Base-by-base conservation (phyloP, 75 land plant species). In the Sequoiadendron giganteum region DNA sequence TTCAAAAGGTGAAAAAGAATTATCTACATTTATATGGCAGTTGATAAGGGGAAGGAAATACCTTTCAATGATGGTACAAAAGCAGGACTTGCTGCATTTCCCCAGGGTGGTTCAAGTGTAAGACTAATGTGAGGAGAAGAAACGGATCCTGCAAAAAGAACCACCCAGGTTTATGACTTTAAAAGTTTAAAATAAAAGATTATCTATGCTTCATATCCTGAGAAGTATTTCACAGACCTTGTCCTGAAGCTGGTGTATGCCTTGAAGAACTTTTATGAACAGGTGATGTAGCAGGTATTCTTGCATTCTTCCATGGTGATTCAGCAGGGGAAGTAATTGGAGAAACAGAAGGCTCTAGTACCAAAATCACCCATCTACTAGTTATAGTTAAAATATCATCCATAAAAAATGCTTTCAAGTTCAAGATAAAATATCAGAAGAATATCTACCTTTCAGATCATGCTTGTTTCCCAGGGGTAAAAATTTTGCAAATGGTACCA, bases 141-240 rank as follows among this genome's bases (percentile, higher is more conserved):
- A 78, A 78, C 36, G 18, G 45, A 78, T 78, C 81, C 81, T 78
- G 81, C 81, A 39, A 78, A 78, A 8, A 39, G 10, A 78, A 78
- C 43, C 18, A 39, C 6, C 45, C 43, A 78, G 11, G 34, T 5
- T 7, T 38, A 78, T 30, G 42, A 19, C 43, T n/a, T n/a, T n/a
- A n/a, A n/a, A n/a, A n/a, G n/a, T 78, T 39, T 18, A 39, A 76
- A 76, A 1, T 5, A 61, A 61, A 38, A 18, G 81, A 38, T 39
- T 78, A 78, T 18, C 4, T 39, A 78, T 78, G 81, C 21, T 78
- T 78, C 25, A 18, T 6, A 78, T 4, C 21, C 42, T 0, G 5
- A 78, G 19, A 15, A 39, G 43, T 78, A 39, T 16, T 39, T 19
- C 43, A 77, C 1, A 39, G 43, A 38, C 81, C 43, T 78, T 78